Base-by-base conservation (phyloP, 129 eudicot genomes). In the Solidago caesia region DNA sequence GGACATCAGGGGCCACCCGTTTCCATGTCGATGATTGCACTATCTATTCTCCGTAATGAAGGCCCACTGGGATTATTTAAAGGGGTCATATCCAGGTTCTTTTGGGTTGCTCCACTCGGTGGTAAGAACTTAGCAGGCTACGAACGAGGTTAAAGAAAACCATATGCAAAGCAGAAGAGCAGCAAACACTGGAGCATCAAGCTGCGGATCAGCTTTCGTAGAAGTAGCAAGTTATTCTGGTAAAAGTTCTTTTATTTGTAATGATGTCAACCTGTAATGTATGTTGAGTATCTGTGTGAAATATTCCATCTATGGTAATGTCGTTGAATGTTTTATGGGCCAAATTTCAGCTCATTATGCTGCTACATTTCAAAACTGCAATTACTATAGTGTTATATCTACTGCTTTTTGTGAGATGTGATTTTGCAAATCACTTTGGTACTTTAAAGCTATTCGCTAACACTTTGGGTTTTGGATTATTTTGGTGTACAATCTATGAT, bases 101-200 rank as follows among this genome's bases (percentile, higher is more conserved):
- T 93, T 76, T 93, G 98, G 98, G 85, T 93, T 10, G 98, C 98
- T 33, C 98, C 98, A 8, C 76, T 93, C 1, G 98, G 98, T 43
- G 98, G 96, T 63, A 93, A 90, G 96, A 93, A 93, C 68, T 90
- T 93, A 71, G 98, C 98, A 7, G 98, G 98, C 49, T 93, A 93
- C 46, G 98, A 93, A 79, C 96, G n/a, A n/a, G n/a, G n/a, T n/a
- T n/a, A n/a, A n/a, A n/a, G n/a, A n/a, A n/a, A n/a, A n/a, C n/a
- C n/a, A n/a, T n/a, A n/a, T n/a, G n/a, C n/a, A n/a, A n/a, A n/a
- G n/a, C n/a, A n/a, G n/a, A n/a, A n/a, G n/a, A n/a, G n/a, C n/a
- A n/a, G n/a, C n/a, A n/a, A n/a, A n/a, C n/a, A n/a, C n/a, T n/a
- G n/a, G n/a, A n/a, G n/a, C n/a, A n/a, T n/a, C n/a, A n/a, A n/a